Evolutionary conservation across 495 filamentous ascomycete species (phyloP), one percentile per base, ranked within the genome.

Genomic region (Lichenothelia convexa): DNA sequence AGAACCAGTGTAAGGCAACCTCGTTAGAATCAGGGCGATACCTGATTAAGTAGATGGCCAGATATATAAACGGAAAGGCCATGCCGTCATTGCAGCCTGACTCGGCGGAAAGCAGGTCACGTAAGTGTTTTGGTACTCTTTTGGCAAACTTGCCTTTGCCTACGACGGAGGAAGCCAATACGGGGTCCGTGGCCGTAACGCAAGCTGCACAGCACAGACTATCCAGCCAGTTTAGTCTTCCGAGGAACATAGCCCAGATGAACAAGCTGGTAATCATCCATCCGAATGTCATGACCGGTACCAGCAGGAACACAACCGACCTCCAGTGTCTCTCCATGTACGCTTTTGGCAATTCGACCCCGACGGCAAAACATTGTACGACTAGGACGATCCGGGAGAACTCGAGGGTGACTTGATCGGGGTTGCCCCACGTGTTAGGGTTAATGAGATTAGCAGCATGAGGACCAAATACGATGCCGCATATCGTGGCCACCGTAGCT

Each of bases 71-170:
- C 5, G 91, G 91, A 58, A 99, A 99, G 13, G 91, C 89, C 91
- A 95, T 95, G 57, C 91, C 91, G 55, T 99, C 91, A 61, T 99
- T 99, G 65, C 91, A 99, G 18, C 91, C 91, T 1, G 91, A 95
- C 56, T 99, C 91, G 40, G 87, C 87, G 11, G 91, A 95, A 21
- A 99, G 67, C 9, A 99, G 45, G 56, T 99, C 91, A 60, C 91
- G 71, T 55, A 99, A 61, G 71, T 95, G 91, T 60, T 91, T 94
- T 15, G 91, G 91, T 16, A 99, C 84, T 40, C 91, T 71, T 56
- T 91, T 93, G 32, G 91, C 87, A 48, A 99, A 99, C 53, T 94
- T 95, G 47, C 91, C 91, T 59, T 93, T 95, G 51, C 91, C 91
- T 29, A 99, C 91, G 35, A 99, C 91, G 12, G 91, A 95, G 22